Evolutionary conservation across 2,329 filamentous ascomycete species (phyloP), one percentile per base, ranked within the genome.

Genomic region (Monosporascus ibericus): DNA sequence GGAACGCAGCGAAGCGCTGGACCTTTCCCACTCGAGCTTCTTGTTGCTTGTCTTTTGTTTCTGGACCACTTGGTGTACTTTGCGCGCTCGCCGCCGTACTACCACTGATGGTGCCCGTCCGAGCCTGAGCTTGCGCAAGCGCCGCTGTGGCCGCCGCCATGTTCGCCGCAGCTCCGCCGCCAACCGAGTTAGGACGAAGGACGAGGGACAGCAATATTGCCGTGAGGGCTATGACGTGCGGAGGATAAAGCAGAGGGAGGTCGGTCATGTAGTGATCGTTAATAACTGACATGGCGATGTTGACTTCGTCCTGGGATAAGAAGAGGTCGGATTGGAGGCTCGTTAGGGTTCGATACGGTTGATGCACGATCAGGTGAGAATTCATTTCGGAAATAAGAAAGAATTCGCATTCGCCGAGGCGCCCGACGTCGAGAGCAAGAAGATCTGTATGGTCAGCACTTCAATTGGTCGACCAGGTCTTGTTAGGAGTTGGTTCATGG

Each of bases 251-350:
- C 15, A 96, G 76, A 2, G 90, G 89, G n/a, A 96, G 76, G 66
- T 96, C 92, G 7, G 92, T 96, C 71, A 95, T 86, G 72, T 90
- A 96, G 67, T 90, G 88, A 68, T 96, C 92, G 71, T 96, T 96
- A 66, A 96, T 86, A 55, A 96, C 84, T 2, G 84, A 88, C 76
- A 87, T 88, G 30, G 90, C 88, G 34, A 95, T 77, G 46, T 83
- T 80, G 27, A 84, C 77, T 65, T 96, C 92, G 56, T 96, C 92
- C 52, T 84, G 80, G n/a, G 81, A 82, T 44, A 96, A 76, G 47
- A 76, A 75, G 53, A 96, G 80, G 53, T 88, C 82, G 49, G 76
- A 73, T 58, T 89, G 85, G 44, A 95, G 75, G 44, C 85, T 84
- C 5, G 80, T 80, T 30, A 96, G 75, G 40, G 87, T 90, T 50